Percentiles rank a stretch among this genome's conserved stretches.
phyloP scores from a whole-genome alignment of 495 filamentous ascomycete genomes.

The Lophium mytilinum region DNA sequence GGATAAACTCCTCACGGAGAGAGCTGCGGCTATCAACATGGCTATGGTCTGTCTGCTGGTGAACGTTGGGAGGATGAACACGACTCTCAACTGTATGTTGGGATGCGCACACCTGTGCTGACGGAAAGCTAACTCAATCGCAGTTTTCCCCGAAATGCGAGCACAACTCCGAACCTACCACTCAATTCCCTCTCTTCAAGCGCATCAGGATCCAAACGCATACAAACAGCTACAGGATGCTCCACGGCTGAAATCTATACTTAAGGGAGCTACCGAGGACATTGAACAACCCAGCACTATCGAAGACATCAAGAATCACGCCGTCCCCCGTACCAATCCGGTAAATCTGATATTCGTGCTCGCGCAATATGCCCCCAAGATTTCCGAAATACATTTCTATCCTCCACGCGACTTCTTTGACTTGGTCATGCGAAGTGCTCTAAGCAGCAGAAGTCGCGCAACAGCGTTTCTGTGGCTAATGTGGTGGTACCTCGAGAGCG shows the following conservation, averaged over 20 bases:
- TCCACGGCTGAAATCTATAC: constrained; percentile 88
- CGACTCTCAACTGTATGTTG: constrained; percentile 82
- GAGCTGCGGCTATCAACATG: constrained; percentile 89
- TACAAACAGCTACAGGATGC: constrained; percentile 99
- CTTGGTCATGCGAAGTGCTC: constrained; percentile 79
- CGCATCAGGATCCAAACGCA: constrained; percentile 85
- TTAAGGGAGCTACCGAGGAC: constrained; percentile 95
- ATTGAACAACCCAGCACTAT: constrained; percentile 76
- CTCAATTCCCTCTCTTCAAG: constrained; percentile 92
- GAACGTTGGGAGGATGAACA: constrained; percentile 98
- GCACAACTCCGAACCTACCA: constrained; percentile 97
- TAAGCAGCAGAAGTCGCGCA: constrained; percentile 77
- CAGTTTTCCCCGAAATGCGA: constrained; percentile 99
- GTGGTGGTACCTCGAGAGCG: constrained; percentile 98
- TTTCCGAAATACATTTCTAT: constrained; percentile 89
- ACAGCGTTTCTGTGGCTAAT: constrained; percentile 93
- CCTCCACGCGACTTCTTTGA: constrained; percentile 87
- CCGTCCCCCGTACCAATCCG: constrained; percentile 82
- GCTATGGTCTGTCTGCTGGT: constrained; percentile 98
- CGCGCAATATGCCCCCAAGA: constrained; percentile 79
- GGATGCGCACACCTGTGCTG: constrained; percentile 24
- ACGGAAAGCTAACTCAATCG: constrained; percentile 5
- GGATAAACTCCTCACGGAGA: constrained; percentile 91
- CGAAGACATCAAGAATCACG: constrained; percentile 62
- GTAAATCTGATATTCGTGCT: constrained; percentile 96